Conservation (phyloP, 192 early-diverging fungal species). For the Podila verticillata region DNA sequence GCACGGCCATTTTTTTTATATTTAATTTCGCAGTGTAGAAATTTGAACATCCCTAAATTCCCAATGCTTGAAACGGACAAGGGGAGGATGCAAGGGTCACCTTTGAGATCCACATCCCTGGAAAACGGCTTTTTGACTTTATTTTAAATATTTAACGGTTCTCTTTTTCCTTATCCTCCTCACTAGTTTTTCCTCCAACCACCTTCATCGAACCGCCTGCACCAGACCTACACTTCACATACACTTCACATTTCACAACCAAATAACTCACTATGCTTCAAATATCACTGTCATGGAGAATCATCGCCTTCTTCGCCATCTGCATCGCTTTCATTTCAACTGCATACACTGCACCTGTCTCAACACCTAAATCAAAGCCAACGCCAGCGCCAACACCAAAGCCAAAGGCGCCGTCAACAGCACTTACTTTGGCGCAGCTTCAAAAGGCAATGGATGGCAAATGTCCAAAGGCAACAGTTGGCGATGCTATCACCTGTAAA, state of each 20-base stretch:
- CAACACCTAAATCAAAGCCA: neutral
- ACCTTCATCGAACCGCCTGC: neutral
- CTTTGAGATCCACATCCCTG: no score
- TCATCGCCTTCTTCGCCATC: constrained; percentile 15
- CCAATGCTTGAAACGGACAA: no score
- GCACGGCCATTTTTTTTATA: no score
- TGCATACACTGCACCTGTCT: constrained; percentile 3
- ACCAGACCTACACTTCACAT: neutral
- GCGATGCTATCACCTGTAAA: constrained; percentile 44
- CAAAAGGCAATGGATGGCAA: constrained; percentile 46
- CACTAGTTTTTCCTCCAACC: neutral
- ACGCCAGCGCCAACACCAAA: neutral
- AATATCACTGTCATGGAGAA: constrained; percentile 1
- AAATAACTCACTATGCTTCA: neutral
- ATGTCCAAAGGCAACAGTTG: constrained; percentile 28
- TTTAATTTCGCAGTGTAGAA: no score
- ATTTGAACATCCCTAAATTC: no score
- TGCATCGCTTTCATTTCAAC: constrained; percentile 15
- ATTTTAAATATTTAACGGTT: neutral
- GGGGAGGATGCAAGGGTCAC: no score
- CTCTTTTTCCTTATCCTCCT: neutral
- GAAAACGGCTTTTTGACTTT: no score
- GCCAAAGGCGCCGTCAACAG: neutral
- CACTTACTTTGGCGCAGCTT: constrained; percentile 16
- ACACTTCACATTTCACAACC: neutral